These are phyloP conservation scores for Prunus davidiana DNA, from an alignment of 306 rosid genomes.

Conservation along the genomic window DNA sequence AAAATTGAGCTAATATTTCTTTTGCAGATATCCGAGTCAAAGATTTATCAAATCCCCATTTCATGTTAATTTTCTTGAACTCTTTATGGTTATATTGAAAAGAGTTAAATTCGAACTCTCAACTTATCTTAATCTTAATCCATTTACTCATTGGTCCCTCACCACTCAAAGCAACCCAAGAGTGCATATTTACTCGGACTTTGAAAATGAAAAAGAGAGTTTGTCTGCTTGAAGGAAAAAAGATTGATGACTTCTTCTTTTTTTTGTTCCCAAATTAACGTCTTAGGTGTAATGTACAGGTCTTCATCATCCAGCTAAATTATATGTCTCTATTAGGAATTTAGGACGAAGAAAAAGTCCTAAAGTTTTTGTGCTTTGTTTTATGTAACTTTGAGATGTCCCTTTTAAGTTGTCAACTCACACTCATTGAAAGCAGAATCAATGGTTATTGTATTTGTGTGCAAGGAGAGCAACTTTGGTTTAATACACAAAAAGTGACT, in stretches of 20 bases:
- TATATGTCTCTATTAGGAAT: background rate
- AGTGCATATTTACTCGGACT: background rate
- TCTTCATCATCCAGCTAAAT: background rate
- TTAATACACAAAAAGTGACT: slow-evolving; percentile 7
- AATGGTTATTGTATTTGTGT: background rate
- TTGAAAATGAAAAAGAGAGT: slow-evolving; percentile 8
- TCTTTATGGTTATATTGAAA: background rate
- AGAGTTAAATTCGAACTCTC: background rate
- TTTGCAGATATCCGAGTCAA: background rate
- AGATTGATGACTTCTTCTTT: background rate
- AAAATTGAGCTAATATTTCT: too few species aligned
- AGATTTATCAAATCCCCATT: background rate
- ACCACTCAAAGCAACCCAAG: background rate
- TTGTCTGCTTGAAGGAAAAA: background rate
- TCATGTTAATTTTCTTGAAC: background rate
- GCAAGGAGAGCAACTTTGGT: background rate
- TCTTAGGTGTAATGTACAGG: background rate
- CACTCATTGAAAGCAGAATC: slow-evolving; percentile 19
- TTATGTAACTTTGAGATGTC: background rate
- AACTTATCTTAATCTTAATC: background rate
- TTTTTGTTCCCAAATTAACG: background rate
- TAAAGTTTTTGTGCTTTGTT: background rate
- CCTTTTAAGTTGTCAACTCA: slow-evolving; percentile 32
- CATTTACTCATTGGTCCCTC: background rate
- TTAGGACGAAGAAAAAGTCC: background rate